Conservation (phyloP, 257 asterid species). For the Rehmannia glutinosa region DNA sequence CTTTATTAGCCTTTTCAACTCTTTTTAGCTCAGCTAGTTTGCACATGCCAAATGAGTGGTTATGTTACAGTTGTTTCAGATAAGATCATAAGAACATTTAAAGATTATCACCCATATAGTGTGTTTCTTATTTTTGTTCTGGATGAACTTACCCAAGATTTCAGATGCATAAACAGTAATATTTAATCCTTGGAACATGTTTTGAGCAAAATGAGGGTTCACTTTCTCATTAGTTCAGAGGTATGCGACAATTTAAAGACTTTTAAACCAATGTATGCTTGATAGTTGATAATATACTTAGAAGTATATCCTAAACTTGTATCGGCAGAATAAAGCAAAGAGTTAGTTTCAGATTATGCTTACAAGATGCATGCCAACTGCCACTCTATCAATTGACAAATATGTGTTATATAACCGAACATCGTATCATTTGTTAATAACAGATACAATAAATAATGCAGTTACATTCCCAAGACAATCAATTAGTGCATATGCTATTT, state of each 20-base stretch:
- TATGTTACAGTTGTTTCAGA: not conserved
- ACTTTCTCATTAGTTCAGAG: not conserved
- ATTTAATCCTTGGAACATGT: not conserved
- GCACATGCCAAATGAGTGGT: not conserved
- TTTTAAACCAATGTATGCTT: not conserved
- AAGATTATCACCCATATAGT: not conserved
- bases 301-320: not conserved
- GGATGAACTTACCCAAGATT: not conserved
- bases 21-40: not conserved
- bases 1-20: not conserved
- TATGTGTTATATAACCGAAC: not conserved
- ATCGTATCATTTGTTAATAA: not conserved
- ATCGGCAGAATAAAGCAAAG: not conserved
- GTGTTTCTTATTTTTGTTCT: not conserved
- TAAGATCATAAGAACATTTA: not conserved
- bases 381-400: not conserved
- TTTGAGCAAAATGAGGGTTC: not conserved
- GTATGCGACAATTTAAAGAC: not conserved
- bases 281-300: not conserved
- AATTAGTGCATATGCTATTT: not conserved
- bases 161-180: not conserved
- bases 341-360: not conserved
- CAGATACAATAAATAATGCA: not conserved
- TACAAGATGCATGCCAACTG: conserved; percentile 2
- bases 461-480: not conserved